phyloP scores from a whole-genome alignment of 83 land plant species.

The Diphasiastrum complanatum region DNA sequence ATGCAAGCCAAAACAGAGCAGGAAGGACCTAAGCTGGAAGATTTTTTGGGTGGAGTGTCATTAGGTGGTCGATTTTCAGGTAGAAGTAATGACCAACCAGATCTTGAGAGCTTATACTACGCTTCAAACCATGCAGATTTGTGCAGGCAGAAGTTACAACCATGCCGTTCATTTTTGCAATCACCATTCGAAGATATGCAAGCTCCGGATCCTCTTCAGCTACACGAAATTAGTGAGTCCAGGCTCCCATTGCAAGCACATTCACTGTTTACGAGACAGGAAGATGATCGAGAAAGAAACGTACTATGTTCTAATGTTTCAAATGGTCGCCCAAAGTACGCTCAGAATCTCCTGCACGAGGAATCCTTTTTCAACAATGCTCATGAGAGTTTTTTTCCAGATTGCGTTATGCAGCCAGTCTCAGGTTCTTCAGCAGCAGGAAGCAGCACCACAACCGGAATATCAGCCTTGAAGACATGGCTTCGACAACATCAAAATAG shows the following conservation, averaged over 20 bases:
- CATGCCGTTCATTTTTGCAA: too few species aligned
- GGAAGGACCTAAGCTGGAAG: constrained; percentile 12
- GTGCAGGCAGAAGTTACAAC: background rate
- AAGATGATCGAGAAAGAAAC: too few species aligned
- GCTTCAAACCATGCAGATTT: background rate
- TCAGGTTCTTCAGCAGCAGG: background rate
- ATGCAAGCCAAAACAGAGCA: constrained; percentile 10
- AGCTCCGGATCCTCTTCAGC: background rate
- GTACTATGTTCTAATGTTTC: too few species aligned
- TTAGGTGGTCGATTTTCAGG: background rate
- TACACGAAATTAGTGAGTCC: background rate
- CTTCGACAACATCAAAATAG: background rate
- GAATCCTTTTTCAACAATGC: background rate
- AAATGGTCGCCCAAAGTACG: too few species aligned
- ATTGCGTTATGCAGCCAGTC: background rate
- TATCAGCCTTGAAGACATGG: constrained; percentile 12
- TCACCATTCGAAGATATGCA: background rate
- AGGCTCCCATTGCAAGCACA: too few species aligned
- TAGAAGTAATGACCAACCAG: background rate
- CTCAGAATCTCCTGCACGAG: background rate
- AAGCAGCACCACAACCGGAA: constrained; percentile 6
- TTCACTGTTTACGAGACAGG: too few species aligned
- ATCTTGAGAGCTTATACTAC: background rate
- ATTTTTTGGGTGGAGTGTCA: constrained; percentile 12
- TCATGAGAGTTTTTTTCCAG: constrained; percentile 6